Conservation (phyloP, 2,329 filamentous ascomycete genomes). For the Aspergillus sp. region DNA sequence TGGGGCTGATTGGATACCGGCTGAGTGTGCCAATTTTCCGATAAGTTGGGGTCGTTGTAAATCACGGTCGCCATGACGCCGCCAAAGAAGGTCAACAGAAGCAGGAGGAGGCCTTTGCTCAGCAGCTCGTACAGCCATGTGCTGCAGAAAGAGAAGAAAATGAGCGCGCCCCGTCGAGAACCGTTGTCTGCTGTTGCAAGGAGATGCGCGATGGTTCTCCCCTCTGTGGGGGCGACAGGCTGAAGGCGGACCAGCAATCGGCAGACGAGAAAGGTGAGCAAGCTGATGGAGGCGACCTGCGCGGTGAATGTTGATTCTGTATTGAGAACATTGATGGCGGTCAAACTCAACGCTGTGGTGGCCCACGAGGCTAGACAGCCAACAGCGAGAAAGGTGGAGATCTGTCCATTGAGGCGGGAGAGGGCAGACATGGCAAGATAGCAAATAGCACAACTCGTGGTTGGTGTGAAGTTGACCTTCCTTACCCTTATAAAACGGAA, state of each 20-base stretch:
- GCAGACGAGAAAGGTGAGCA: constrained; percentile 22
- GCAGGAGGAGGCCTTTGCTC: constrained; percentile 10
- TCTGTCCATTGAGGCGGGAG: neutral
- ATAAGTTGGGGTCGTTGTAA: constrained; percentile 8
- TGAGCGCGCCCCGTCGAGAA: constrained; percentile 12
- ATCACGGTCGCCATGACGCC: constrained; percentile 11
- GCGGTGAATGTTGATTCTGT: constrained; percentile 8
- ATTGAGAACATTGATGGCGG: constrained; percentile 20
- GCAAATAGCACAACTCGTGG: neutral
- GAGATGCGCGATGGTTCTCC: constrained; percentile 14
- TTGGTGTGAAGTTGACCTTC: no score
- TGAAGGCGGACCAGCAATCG: constrained; percentile 14
- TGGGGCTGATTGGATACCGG: neutral
- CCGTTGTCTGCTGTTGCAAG: constrained; percentile 14
- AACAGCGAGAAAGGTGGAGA: neutral
- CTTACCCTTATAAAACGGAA: no score
- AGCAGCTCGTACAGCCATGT: constrained; percentile 17
- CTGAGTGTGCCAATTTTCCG: neutral
- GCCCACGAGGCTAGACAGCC: constrained; percentile 16
- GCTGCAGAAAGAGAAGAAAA: constrained; percentile 10
- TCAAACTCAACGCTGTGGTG: constrained; percentile 13
- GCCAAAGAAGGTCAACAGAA: constrained; percentile 18
- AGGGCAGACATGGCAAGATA: neutral
- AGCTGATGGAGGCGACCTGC: constrained; percentile 17
- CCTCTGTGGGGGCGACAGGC: neutral